Conservation (phyloP, 2,329 filamentous ascomycete species). For the Hirsutella rhossiliensis region DNA sequence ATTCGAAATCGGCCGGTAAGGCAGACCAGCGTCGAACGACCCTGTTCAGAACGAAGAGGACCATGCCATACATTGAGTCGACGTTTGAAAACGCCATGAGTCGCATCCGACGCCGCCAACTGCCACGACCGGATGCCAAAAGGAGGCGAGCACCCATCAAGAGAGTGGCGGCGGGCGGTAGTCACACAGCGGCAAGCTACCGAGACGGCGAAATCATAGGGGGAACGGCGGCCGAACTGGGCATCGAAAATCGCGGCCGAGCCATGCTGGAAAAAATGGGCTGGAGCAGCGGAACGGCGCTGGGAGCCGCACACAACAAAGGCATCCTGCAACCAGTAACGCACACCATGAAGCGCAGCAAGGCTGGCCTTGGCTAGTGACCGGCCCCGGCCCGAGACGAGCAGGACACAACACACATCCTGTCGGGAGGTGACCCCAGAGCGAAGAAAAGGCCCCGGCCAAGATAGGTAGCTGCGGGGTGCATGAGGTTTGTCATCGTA, state of each 20-base stretch:
- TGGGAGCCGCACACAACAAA: conserved; percentile 74
- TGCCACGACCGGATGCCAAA: conserved; percentile 37
- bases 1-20: conserved; percentile 70
- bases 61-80: conserved; percentile 45
- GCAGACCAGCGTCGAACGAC: conserved; percentile 64
- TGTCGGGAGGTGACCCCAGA: too few species aligned
- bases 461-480: not conserved
- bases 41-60: conserved; percentile 62
- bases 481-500: too few species aligned
- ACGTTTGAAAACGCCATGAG: conserved; percentile 36
- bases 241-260: conserved; percentile 69
- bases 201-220: conserved; percentile 84
- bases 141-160: conserved; percentile 18
- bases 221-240: conserved; percentile 71
- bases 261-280: conserved; percentile 95
- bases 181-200: conserved; percentile 33
- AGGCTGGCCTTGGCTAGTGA: conserved; percentile 63
- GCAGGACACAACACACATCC: too few species aligned
- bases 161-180: conserved; percentile 12
- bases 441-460: not conserved
- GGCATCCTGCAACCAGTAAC: conserved; percentile 78
- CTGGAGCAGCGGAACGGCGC: conserved; percentile 75
- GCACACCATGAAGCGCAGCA: conserved; percentile 77
- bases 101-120: conserved; percentile 39
- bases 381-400: too few species aligned